phyloP scores from a whole-genome alignment of 2,329 filamentous ascomycete species.

The Penicillium hordei region DNA sequence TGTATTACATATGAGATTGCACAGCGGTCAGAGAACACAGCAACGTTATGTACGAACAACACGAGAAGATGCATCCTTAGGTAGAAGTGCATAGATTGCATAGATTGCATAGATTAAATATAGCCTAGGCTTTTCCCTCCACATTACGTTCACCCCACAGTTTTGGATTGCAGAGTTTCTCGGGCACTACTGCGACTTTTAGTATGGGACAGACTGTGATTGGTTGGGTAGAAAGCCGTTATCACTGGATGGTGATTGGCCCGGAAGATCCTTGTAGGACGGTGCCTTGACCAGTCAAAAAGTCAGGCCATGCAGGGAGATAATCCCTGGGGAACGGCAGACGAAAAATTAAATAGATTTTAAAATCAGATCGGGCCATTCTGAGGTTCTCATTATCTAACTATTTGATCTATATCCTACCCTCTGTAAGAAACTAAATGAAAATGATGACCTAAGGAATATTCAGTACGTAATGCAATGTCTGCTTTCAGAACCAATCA shows the following conservation, averaged over 20 bases:
- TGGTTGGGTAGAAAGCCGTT: constrained; percentile 23
- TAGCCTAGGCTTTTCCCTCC: constrained; percentile 5
- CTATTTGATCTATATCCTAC: background rate
- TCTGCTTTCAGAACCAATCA: constrained; percentile 33
- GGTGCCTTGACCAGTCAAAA: background rate
- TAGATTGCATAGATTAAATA: background rate
- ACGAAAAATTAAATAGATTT: background rate
- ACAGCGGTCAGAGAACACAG: background rate
- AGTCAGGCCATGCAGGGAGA: background rate
- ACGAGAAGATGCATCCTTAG: too few species aligned
- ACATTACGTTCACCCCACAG: constrained; percentile 6
- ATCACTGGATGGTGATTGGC: constrained; percentile 29
- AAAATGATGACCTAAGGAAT: constrained; percentile 9
- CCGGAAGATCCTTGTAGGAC: background rate
- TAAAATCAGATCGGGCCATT: background rate
- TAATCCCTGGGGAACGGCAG: background rate
- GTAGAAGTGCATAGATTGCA: background rate
- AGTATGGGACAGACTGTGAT: constrained; percentile 16
- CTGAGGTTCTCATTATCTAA: constrained; percentile 9
- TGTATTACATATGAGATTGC: background rate
- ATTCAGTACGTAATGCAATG: constrained; percentile 37
- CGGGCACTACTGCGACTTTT: constrained; percentile 24
- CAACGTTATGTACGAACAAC: background rate
- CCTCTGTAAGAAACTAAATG: background rate
- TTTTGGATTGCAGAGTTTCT: constrained; percentile 20